These are phyloP conservation scores for Colletotrichum trifolii DNA, from an alignment of 2,329 filamentous ascomycete species.

Conservation along the genomic window DNA sequence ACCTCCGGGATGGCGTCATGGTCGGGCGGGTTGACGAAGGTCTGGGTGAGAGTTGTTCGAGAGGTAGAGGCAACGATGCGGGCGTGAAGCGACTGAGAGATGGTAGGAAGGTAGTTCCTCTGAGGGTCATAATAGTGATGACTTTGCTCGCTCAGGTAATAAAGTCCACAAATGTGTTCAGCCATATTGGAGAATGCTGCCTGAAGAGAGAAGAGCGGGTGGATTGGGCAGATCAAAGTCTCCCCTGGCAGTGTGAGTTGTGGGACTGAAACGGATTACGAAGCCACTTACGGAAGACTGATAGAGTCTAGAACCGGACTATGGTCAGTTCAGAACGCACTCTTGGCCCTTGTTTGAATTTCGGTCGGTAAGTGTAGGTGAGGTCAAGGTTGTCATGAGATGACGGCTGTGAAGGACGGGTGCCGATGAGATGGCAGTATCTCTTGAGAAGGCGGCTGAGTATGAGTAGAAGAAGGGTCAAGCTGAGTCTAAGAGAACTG, in stretches of 20 bases:
- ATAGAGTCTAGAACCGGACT: no score
- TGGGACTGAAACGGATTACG: no score
- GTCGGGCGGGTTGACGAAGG: constrained; percentile 67
- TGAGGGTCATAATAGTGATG: neutral
- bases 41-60: constrained; percentile 62
- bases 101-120: constrained; percentile 65
- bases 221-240: neutral
- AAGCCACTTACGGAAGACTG: no score
- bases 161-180: constrained; percentile 49
- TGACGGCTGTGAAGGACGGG: neutral
- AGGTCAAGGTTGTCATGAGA: neutral
- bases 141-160: constrained; percentile 40
- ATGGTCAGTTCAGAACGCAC: no score
- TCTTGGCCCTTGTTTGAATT: no score
- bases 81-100: constrained; percentile 68
- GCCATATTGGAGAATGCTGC: neutral
- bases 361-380: no score
- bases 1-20: constrained; percentile 54
- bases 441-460: neutral
- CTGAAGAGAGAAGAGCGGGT: neutral
- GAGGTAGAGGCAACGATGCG: constrained; percentile 67
- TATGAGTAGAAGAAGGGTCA: no score
- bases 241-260: no score
- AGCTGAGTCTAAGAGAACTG: no score
- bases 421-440: neutral